Base-by-base conservation (phyloP, 2,329 filamentous ascomycete species). In the Pyrenophora tritici-repentis region DNA sequence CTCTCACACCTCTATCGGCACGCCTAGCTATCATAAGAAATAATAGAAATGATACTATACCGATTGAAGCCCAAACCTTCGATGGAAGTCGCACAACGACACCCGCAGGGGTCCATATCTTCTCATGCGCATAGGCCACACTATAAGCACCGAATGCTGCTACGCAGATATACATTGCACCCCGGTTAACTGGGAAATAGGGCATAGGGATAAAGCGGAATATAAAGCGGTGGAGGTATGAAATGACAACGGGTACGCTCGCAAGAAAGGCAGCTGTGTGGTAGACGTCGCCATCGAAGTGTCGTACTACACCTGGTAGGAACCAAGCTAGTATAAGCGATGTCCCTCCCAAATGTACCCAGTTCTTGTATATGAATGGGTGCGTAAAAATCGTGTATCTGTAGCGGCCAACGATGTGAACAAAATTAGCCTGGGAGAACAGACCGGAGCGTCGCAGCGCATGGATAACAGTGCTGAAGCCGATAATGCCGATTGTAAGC, bases 341-440 rank as follows among this genome's bases (percentile, higher is more conserved):
- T 16, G 53, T 59, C 18, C 31, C 7, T 6, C 22, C 39, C 4
- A 51, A 20, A 24, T 55, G 48, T 3, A 13, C 7, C 58, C 53
- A 59, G 12, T 35, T 47, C 16, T 17, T 20, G 17, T 61, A 32
- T 13, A 55, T 26, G 10, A 53, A 44, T 4, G 50, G 40, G 26
- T 55, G 53, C 10, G 53, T 61, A 16, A 61, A 56, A 6, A 50
- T 41, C n/a, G 53, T 58, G 26, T 55, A 56, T 2, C 39, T 51
- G 56, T 34, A 39, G 45, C 16, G 53, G 48, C 14, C 8, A 9
- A 50, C 55, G n/a, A 55, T 42, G 18, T 55, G 53, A 14, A 53
- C 42, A 1, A 59, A 36, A 9, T 46, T 42, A n/a, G 48, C 47
- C 56, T 50, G 56, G 33, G 53, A 47, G 3, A 48, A 49, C 1